phyloP scores from a whole-genome alignment of 768 basidiomycete species.

The Lentinula sp. region DNA sequence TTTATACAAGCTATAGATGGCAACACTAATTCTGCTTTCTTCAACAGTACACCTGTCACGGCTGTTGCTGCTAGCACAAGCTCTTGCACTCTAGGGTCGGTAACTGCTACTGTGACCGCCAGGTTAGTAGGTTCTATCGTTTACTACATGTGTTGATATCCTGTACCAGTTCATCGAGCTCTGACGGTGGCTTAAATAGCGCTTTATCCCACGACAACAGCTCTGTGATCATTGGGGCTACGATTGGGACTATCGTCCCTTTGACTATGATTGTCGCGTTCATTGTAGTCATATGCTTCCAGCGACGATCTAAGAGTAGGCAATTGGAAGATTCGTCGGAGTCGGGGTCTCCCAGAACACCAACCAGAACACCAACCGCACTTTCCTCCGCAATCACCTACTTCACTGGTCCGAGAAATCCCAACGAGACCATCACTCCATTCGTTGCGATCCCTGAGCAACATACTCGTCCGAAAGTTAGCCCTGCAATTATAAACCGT shows the following conservation, averaged over 20 bases:
- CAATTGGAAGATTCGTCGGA: background rate
- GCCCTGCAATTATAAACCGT: background rate
- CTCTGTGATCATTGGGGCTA: slow-evolving; percentile 1
- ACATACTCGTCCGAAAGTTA: background rate
- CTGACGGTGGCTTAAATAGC: background rate
- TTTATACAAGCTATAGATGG: background rate
- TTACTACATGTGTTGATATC: background rate
- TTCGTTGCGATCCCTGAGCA: background rate
- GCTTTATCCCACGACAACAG: background rate
- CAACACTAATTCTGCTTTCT: background rate
- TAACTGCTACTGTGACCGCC: background rate
- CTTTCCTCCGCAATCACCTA: background rate
- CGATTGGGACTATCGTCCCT: background rate
- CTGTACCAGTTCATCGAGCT: background rate
- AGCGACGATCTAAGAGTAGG: background rate
- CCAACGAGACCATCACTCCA: background rate
- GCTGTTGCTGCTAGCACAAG: background rate
- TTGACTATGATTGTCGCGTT: background rate
- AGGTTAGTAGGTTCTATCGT: background rate
- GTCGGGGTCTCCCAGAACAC: background rate
- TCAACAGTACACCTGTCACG: background rate
- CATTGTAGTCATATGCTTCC: background rate
- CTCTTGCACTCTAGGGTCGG: background rate
- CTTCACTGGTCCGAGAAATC: background rate
- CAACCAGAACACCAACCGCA: background rate